Conservation (phyloP, 768 basidiomycete genomes). For the Mycena pura region DNA sequence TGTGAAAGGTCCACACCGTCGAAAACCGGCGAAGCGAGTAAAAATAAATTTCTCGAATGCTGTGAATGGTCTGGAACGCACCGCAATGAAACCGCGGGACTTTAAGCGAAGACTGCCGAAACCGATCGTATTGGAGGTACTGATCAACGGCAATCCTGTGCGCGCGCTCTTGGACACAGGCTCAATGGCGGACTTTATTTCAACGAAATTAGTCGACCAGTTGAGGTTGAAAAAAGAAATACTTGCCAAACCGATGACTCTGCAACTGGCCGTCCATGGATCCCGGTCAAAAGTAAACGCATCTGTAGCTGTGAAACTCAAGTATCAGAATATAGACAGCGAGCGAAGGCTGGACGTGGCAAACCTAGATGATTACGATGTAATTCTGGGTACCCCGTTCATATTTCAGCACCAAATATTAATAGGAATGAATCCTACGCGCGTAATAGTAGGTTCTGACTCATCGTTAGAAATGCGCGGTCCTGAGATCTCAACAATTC, state of each 20-base stretch:
- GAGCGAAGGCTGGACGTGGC: constrained; percentile 25
- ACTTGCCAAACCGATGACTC: constrained; percentile 36
- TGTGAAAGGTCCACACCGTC: no score
- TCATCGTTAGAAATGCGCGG: no score
- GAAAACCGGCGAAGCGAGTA: no score
- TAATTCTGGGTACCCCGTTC: constrained; percentile 31
- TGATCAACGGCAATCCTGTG: not conserved
- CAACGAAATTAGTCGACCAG: constrained; percentile 39
- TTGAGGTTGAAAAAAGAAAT: constrained; percentile 26
- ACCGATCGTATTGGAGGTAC: not conserved
- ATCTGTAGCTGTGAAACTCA: constrained; percentile 22
- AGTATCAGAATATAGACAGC: constrained; percentile 35
- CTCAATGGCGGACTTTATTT: constrained; percentile 41
- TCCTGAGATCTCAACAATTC: no score
- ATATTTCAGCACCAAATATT: constrained; percentile 29
- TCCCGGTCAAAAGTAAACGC: constrained; percentile 38
- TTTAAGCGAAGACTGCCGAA: constrained; percentile 4
- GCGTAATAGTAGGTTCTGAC: constrained; percentile 24
- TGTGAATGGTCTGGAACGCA: constrained; percentile 2
- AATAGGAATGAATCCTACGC: constrained; percentile 24
- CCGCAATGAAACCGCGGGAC: constrained; percentile 5
- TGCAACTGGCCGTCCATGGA: constrained; percentile 40
- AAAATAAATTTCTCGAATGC: no score
- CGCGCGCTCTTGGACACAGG: constrained; percentile 9
- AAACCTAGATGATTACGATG: constrained; percentile 27